Conservation (phyloP, 176 grass and related monocot genomes). For the Phyllostachys edulis region DNA sequence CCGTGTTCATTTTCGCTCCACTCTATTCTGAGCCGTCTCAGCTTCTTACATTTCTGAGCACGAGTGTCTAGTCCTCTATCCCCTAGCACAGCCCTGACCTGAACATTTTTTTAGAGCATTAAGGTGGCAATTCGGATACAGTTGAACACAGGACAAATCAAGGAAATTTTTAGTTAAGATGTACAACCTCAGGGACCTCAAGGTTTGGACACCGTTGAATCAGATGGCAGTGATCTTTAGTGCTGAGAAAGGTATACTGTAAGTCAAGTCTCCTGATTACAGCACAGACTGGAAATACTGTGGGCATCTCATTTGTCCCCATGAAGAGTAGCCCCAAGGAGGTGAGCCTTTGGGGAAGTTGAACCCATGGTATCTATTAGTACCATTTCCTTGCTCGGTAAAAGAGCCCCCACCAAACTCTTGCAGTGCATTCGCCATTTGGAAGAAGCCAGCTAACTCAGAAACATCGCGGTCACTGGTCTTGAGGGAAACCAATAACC, state of each 20-base stretch:
- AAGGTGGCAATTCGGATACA: too few relatives aligned
- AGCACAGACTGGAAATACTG: neutral
- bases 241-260: too few relatives aligned
- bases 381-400: neutral
- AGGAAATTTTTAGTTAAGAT: neutral
- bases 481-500: neutral
- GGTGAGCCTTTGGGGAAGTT: too few relatives aligned
- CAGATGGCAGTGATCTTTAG: neutral
- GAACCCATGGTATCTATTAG: neutral
- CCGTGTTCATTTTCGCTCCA: slow-evolving; percentile 11
- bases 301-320: slow-evolving; percentile 20
- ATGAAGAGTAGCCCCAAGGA: neutral
- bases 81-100: slow-evolving; percentile 21
- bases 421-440: neutral
- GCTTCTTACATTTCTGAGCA: neutral
- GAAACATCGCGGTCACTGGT: neutral
- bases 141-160: too few relatives aligned
- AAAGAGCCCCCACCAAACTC: neutral
- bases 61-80: slow-evolving; percentile 10
- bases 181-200: neutral
- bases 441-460: neutral
- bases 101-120: too few relatives aligned
- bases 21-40: too few relatives aligned
- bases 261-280: too few relatives aligned
- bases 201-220: neutral